Conservation (phyloP, 2,329 filamentous ascomycete genomes). For the Penicillium occitanis region DNA sequence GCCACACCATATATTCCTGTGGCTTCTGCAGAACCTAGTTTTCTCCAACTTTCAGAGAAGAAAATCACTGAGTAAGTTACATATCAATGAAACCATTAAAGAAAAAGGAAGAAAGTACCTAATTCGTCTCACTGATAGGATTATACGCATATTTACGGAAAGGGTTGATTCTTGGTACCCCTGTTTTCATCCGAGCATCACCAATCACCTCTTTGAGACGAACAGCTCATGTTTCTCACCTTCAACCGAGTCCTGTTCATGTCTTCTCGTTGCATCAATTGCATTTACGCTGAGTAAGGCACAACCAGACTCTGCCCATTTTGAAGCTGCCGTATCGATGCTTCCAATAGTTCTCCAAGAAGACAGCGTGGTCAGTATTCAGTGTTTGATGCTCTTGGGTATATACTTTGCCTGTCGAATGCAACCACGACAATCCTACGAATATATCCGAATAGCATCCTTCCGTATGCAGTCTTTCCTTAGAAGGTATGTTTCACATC, state of each 20-base stretch:
- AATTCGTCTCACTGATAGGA: slow-evolving; percentile 1
- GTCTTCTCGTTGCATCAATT: not conserved
- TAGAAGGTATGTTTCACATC: slow-evolving; percentile 6
- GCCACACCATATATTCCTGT: not conserved
- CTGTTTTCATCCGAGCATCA: not conserved
- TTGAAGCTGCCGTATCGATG: slow-evolving; percentile 1
- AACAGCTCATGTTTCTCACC: not conserved
- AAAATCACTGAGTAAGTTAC: not conserved
- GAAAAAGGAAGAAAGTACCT: not conserved
- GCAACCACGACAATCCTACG: slow-evolving; percentile 1
- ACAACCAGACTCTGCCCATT: not conserved
- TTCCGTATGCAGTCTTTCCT: not conserved
- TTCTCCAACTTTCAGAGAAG: not conserved
- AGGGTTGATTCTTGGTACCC: not conserved
- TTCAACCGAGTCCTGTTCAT: not conserved
- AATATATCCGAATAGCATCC: slow-evolving; percentile 5
- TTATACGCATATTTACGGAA: not conserved
- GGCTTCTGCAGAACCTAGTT: not conserved
- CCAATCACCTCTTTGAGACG: slow-evolving; percentile 4
- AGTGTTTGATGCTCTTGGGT: slow-evolving; percentile 5
- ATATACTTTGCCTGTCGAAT: slow-evolving; percentile 8
- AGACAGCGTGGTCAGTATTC: not conserved
- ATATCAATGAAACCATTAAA: not conserved
- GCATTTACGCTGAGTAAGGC: not conserved
- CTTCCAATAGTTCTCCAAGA: slow-evolving; percentile 6